phyloP scores from a whole-genome alignment of 495 filamentous ascomycete genomes.

The Immersiella caudata region DNA sequence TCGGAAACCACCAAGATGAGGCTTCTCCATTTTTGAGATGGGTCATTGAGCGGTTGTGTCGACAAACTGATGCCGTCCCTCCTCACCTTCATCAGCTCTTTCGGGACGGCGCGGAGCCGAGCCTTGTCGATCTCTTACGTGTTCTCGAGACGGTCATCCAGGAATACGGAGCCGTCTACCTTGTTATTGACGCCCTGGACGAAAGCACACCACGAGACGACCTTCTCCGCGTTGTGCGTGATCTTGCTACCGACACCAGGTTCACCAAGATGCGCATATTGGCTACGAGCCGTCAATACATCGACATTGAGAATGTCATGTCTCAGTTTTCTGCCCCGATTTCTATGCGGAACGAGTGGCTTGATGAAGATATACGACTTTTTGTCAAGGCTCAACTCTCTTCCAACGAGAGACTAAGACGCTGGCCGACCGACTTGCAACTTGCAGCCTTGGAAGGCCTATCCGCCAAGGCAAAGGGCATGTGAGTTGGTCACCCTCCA shows the following conservation, averaged over 20 bases:
- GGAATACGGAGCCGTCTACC: background rate
- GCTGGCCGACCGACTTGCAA: background rate
- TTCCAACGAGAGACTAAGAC: background rate
- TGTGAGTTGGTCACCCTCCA: no score
- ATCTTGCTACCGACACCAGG: background rate
- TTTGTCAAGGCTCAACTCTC: background rate
- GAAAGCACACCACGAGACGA: background rate
- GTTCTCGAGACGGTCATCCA: background rate
- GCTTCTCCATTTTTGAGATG: no score
- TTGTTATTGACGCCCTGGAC: constrained; percentile 1
- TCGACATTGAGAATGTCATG: constrained; percentile 13
- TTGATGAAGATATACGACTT: background rate
- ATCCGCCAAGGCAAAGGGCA: background rate
- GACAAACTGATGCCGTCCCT: constrained; percentile 28
- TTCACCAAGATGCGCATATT: constrained; percentile 4
- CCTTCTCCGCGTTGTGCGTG: background rate
- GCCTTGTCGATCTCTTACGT: background rate
- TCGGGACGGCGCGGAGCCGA: constrained; percentile 11
- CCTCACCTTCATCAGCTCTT: constrained; percentile 22
- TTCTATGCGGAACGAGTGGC: background rate
- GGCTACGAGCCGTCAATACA: constrained; percentile 4
- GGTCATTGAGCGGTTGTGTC: constrained; percentile 15
- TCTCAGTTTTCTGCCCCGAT: background rate
- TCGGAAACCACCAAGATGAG: no score
- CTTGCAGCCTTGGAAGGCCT: background rate